Base-by-base conservation (phyloP, 495 filamentous ascomycete species). In the Penicillium egyptiacum region DNA sequence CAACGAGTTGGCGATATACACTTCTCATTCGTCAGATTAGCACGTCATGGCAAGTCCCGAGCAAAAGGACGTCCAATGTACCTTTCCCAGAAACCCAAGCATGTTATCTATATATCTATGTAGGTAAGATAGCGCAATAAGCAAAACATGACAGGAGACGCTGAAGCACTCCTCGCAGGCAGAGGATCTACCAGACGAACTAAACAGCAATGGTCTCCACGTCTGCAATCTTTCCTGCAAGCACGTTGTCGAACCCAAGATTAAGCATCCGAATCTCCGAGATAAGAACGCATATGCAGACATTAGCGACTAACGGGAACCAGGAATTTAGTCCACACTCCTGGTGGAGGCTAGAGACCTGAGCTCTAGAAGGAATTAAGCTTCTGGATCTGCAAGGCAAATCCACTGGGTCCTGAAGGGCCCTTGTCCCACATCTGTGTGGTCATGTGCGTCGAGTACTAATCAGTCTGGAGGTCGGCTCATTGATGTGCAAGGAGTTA, bases 211-310 rank as follows among this genome's bases (percentile, higher is more conserved):
- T 7, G 33, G 33, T 35, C 12, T 16, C 35, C 35, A 39, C 35
- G 35, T 39, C n/a, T 39, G n/a, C 35, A 17, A 39, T 17, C n/a
- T 17, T 5, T 39, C 33, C 33, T 39, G 48, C 50, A 52, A 30
- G 35, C 25, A 52, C 50, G 48, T 52, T 39, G 14, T 51, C 31
- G 14, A 11, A 19, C 44, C 25, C 35, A 40, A 26, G 37, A 19
- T 41, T 14, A 25, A 35, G 25, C 33, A 28, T 5, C 19, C 17
- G 48, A 37, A 39, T 22, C 47, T 37, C 30, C 47, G 30, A 50
- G 30, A 50, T 37, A 52, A 41, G 23, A 52, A 52, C 26, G 50
- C 50, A 52, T 40, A 52, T 52, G 35, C 35, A 52, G 50, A 26
- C n/a, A 7, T n/a, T 52, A 26, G 30, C 11, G 31, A 33, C 6